Percentiles rank a stretch among this genome's conserved stretches.
Evolutionary conservation across 495 filamentous ascomycete genomes (phyloP).

Genomic region (Barbatosphaeria neglecta): DNA sequence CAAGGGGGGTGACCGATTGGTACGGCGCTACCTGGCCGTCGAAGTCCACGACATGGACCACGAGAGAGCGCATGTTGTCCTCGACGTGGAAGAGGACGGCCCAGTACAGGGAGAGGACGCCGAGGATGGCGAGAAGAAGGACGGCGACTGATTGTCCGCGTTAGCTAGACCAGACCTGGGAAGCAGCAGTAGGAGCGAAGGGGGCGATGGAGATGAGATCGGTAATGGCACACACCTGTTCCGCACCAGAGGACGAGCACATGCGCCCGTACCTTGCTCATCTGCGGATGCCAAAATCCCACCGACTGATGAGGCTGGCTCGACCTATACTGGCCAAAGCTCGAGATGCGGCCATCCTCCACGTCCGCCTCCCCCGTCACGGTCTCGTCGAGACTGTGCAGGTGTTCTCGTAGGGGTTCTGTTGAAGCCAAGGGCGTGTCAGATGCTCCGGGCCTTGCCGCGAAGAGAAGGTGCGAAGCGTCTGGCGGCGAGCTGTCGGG

Average conservation of each 20-base stretch:
- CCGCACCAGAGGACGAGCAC: slow-evolving; percentile 29
- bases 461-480: slow-evolving; percentile 5
- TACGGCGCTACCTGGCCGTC: slow-evolving; percentile 47
- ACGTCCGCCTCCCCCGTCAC: neutral
- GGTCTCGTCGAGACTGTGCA: neutral
- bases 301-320: slow-evolving; percentile 27
- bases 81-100: slow-evolving; percentile 41
- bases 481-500: neutral
- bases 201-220: too few species aligned
- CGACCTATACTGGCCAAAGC: slow-evolving; percentile 5
- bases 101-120: slow-evolving; percentile 51
- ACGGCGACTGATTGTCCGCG: slow-evolving; percentile 33
- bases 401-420: neutral
- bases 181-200: neutral
- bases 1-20: slow-evolving; percentile 30
- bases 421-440: neutral
- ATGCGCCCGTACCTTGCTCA: slow-evolving; percentile 34
- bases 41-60: slow-evolving; percentile 55
- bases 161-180: slow-evolving; percentile 2
- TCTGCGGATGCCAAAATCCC: slow-evolving; percentile 38
- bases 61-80: slow-evolving; percentile 33
- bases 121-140: slow-evolving; percentile 41
- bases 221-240: slow-evolving; percentile 30
- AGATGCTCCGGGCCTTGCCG: slow-evolving; percentile 2
- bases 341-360: neutral